Percentiles rank a stretch among this genome's conserved stretches.
phyloP scores from a whole-genome alignment of 805 yeast species.

The Lipomyces sp. region DNA sequence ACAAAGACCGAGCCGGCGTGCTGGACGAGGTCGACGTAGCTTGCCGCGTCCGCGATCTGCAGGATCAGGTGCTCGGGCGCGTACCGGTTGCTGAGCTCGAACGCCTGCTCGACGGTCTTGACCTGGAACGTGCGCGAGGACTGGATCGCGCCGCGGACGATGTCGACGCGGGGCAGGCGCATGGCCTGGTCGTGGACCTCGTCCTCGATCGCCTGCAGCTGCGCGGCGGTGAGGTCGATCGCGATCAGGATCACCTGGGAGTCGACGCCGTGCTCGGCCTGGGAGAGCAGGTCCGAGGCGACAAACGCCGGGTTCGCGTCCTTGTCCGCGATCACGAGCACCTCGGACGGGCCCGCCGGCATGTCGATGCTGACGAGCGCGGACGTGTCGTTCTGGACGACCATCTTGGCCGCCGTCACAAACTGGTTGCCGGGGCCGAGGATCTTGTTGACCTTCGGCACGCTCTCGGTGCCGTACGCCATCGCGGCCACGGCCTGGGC shows the following conservation, averaged over 20 bases:
- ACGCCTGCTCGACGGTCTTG: constrained; percentile 69
- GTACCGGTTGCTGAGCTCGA: constrained; percentile 80
- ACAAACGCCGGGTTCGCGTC: constrained; percentile 91
- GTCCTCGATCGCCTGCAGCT: constrained; percentile 66
- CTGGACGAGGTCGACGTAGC: constrained; percentile 67
- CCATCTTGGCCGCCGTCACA: constrained; percentile 98
- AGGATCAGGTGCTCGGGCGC: constrained; percentile 98
- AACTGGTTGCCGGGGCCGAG: constrained; percentile 99
- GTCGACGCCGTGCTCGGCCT: constrained; percentile 98
- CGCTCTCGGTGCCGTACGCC: constrained; percentile 95
- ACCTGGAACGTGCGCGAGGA: constrained; percentile 83
- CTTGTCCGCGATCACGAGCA: constrained; percentile 80
- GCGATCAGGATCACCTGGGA: constrained; percentile 94
- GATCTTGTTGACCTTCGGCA: constrained; percentile 93
- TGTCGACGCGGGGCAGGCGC: constrained; percentile 84
- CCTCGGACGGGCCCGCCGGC: constrained; percentile 99
- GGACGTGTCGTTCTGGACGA: constrained; percentile 89
- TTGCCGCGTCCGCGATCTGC: constrained; percentile 76
- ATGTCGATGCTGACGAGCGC: constrained; percentile 96
- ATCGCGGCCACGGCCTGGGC: constrained; percentile 98
- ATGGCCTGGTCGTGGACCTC: constrained; percentile 84
- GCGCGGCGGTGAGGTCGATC: constrained; percentile 58
- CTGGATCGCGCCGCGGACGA: constrained; percentile 84
- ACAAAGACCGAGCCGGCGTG: constrained; percentile 97
- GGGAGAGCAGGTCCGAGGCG: constrained; percentile 93